Evolutionary conservation across 768 basidiomycete species (phyloP), one percentile per base, ranked within the genome.

Genomic region (Russula emetica): DNA sequence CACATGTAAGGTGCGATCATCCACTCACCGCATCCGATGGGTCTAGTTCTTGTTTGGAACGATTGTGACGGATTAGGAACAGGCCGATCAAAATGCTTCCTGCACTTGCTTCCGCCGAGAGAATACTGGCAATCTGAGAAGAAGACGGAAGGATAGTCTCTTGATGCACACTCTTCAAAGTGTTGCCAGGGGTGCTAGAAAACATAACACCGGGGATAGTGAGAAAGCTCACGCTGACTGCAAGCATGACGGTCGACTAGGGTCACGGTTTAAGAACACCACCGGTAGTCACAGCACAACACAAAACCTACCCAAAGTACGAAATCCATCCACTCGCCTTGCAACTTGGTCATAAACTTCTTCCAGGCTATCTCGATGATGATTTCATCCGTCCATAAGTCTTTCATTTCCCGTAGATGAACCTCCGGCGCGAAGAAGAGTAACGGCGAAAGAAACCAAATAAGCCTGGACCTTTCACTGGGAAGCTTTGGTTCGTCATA

Each of bases 111-210:
- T 78, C 67, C 38, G 79, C 76, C 0, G 83, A 84, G 9, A 80
- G 55, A 56, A 80, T 82, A 70, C 82, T 82, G 5, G 77, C 72
- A 9, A 83, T 77, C 68, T 83, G 81, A 0, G 79, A 76, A 0
- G 79, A 67, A 7, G 80, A 79, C 6, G 79, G 72, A 1, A 45
- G 53, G 9, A 57, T 63, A 2, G 6, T 2, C 8, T 40, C 26
- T 1, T 55, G 14, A 4, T 10, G 36, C 7, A 13, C n/a, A 1
- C 20, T 26, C 32, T 18, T 2, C n/a, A 62, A 13, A 14, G 1
- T 2, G 36, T 2, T 8, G 13, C 52, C 42, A 13, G 5, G 45
- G 9, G 52, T 16, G 26, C 49, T 60, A 1, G 34, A 38, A 34
- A 58, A 11, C 28, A 62, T 22, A 1, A 75, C 71, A 26, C 70